Conservation (phyloP, 2,329 filamentous ascomycete species). For the Xylaria sp. region DNA sequence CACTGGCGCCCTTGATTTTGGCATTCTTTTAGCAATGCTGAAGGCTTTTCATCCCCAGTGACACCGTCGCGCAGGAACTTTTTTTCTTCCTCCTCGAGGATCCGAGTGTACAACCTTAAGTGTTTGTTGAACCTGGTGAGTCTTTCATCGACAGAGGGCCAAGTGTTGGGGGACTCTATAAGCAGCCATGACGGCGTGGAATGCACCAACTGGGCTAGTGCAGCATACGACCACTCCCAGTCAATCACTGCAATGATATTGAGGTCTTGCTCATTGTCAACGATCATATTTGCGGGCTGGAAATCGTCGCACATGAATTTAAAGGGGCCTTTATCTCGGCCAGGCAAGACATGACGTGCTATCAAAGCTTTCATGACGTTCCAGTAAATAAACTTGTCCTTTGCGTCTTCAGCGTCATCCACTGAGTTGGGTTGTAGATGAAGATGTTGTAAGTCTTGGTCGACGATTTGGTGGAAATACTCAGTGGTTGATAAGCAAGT, state of each 20-base stretch:
- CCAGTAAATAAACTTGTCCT: constrained; percentile 24
- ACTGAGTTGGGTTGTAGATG: constrained; percentile 22
- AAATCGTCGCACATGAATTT: constrained; percentile 27
- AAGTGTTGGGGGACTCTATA: constrained; percentile 19
- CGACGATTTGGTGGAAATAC: constrained; percentile 24
- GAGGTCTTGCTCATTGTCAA: constrained; percentile 23
- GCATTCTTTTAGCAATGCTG: constrained; percentile 12
- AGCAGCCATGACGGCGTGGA: constrained; percentile 20
- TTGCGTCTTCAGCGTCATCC: constrained; percentile 25
- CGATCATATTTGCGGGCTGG: constrained; percentile 24
- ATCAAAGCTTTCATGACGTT: constrained; percentile 25
- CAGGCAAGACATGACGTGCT: constrained; percentile 21
- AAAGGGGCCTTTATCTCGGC: constrained; percentile 17
- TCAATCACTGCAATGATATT: constrained; percentile 23
- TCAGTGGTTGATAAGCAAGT: constrained; percentile 25
- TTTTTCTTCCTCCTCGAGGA: constrained; percentile 21
- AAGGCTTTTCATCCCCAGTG: constrained; percentile 20
- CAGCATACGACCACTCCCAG: constrained; percentile 27
- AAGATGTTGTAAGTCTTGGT: constrained; percentile 18
- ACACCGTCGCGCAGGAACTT: constrained; percentile 2
- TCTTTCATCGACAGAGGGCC: constrained; percentile 18
- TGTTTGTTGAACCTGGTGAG: constrained; percentile 20
- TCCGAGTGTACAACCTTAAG: constrained; percentile 17
- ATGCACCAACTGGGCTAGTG: constrained; percentile 15
- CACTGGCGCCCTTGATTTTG: constrained; percentile 13